Percentiles rank a stretch among this genome's conserved stretches.
Evolutionary conservation across 768 basidiomycete genomes (phyloP).

Genomic region (Solioccasus polychromus): DNA sequence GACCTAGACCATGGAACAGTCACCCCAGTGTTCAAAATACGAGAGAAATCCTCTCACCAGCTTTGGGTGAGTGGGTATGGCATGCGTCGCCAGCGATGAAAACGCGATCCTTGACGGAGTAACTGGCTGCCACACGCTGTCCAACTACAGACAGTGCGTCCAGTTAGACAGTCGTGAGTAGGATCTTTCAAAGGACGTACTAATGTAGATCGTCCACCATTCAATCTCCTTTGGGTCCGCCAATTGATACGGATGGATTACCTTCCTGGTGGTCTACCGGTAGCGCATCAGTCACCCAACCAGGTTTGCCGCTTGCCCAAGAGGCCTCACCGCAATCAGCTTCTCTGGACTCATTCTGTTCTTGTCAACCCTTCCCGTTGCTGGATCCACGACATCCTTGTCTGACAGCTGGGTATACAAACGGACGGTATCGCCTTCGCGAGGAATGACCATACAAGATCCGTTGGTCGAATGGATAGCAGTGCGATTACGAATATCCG

Average conservation of each 20-base stretch:
- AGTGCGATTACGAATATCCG: constrained; percentile 65
- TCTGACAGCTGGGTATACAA: constrained; percentile 68
- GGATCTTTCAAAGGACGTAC: constrained; percentile 35
- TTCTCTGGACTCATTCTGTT: constrained; percentile 45
- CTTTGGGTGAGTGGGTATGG: constrained; percentile 67
- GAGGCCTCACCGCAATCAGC: constrained; percentile 46
- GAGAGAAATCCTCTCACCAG: constrained; percentile 36
- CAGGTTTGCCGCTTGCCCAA: too few relatives aligned
- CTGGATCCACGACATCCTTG: constrained; percentile 41
- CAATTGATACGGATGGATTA: constrained; percentile 55
- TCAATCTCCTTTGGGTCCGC: constrained; percentile 47
- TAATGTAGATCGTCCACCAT: constrained; percentile 75
- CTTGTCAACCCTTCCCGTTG: constrained; percentile 53
- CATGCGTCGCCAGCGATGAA: constrained; percentile 81
- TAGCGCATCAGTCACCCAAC: not conserved
- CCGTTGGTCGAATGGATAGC: constrained; percentile 69
- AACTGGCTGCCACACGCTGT: constrained; percentile 68
- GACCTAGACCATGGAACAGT: constrained; percentile 39
- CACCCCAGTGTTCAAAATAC: not conserved
- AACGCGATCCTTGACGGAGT: constrained; percentile 57
- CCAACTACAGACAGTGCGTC: constrained; percentile 45
- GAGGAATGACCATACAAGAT: constrained; percentile 72
- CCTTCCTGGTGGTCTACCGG: constrained; percentile 50
- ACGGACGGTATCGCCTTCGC: constrained; percentile 65
- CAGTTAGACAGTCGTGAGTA: not conserved